These are phyloP conservation scores for Solanum hybrid DNA, from an alignment of 305 asterid genomes.

Conservation along the genomic window DNA sequence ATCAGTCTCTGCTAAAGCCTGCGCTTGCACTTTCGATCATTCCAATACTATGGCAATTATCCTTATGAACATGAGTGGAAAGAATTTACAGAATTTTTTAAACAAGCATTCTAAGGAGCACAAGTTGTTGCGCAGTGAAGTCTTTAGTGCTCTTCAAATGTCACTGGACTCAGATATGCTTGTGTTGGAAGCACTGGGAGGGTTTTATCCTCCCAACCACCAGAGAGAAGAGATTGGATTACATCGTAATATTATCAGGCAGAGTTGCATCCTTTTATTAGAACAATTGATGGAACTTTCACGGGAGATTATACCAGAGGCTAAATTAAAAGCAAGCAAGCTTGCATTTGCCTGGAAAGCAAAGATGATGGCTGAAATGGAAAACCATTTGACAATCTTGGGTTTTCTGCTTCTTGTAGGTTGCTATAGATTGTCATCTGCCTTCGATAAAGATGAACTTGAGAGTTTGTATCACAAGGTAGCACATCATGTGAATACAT, in stretches of 20 bases:
- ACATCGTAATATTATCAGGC: neutral
- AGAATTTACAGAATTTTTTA: slow-evolving; percentile 11
- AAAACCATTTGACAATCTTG: slow-evolving; percentile 17
- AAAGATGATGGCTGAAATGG: slow-evolving; percentile 5
- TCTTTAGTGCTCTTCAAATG: slow-evolving; percentile 16
- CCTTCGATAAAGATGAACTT: slow-evolving; percentile 26
- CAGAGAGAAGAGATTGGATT: slow-evolving; percentile 3
- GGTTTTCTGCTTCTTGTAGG: slow-evolving; percentile 35
- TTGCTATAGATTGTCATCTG: slow-evolving; percentile 26
- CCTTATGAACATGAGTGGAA: slow-evolving; percentile 10
- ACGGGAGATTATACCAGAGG: slow-evolving; percentile 20
- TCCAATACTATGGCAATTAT: slow-evolving; percentile 4
- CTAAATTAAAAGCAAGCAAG: slow-evolving; percentile 23
- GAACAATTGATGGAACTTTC: slow-evolving; percentile 25
- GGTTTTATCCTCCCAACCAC: slow-evolving; percentile 6
- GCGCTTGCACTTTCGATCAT: neutral
- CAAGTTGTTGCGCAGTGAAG: slow-evolving; percentile 15
- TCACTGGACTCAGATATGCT: slow-evolving; percentile 34
- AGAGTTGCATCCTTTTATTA: slow-evolving; percentile 23
- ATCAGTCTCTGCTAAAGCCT: slow-evolving; percentile 1
- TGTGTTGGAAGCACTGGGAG: slow-evolving; percentile 27
- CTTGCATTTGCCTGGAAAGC: slow-evolving; percentile 34
- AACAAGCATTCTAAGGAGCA: slow-evolving; percentile 8
- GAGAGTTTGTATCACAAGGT: slow-evolving; percentile 17
- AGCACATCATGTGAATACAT: slow-evolving; percentile 18